Evolutionary conservation across 2,329 filamentous ascomycete species (phyloP).

Genomic region (Ascochyta viciae-villosae): DNA sequence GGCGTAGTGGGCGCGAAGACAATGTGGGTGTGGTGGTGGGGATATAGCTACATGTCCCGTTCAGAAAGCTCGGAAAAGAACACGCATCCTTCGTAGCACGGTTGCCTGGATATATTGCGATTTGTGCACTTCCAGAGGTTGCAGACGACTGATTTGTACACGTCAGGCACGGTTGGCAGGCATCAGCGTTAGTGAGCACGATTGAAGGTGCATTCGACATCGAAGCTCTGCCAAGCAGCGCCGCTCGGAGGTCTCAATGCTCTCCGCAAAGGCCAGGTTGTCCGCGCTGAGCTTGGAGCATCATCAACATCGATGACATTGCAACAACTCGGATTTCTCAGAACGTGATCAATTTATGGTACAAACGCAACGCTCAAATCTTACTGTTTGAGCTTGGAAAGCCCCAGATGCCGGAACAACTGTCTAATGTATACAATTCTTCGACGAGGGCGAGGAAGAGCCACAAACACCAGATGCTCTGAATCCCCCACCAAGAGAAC

Average conservation of each 20-base stretch:
- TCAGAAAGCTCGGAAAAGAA: conserved; percentile 32
- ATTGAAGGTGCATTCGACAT: conserved; percentile 7
- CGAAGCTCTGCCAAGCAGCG: conserved; percentile 15
- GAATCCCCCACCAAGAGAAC: conserved; percentile 21
- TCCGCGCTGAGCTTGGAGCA: conserved; percentile 10
- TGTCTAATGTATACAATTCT: conserved; percentile 44
- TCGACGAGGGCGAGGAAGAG: background rate
- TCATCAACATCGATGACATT: background rate
- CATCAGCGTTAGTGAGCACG: conserved; percentile 19
- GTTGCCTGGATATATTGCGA: conserved; percentile 16
- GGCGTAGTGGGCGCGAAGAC: conserved; percentile 25
- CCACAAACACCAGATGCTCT: conserved; percentile 20
- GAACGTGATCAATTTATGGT: conserved; percentile 15
- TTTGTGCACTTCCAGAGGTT: conserved; percentile 1
- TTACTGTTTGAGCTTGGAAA: conserved; percentile 30
- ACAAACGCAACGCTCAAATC: conserved; percentile 24
- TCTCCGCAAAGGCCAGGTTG: conserved; percentile 26
- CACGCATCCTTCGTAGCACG: conserved; percentile 36
- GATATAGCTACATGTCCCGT: conserved; percentile 36
- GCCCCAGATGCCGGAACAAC: conserved; percentile 44
- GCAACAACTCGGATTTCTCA: background rate
- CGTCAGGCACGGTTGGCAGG: conserved; percentile 22
- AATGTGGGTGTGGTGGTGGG: conserved; percentile 31
- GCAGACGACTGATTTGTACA: conserved; percentile 19
- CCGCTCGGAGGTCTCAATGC: conserved; percentile 20